Conservation (phyloP, 2,329 filamentous ascomycete genomes). For the Colletotrichum magnum region DNA sequence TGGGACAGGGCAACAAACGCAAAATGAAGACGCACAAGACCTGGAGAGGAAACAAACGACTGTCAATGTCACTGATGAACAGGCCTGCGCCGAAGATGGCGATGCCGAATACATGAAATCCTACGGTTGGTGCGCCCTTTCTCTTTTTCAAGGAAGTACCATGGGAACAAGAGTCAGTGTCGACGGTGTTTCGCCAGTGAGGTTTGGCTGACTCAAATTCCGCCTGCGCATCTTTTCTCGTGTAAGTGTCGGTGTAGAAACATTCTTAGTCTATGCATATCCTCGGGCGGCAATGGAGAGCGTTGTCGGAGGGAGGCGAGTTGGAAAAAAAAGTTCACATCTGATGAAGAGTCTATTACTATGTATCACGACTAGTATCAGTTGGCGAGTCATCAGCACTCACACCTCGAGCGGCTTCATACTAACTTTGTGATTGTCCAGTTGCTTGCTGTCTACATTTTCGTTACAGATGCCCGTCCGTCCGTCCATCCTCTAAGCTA, state of each 20-base stretch:
- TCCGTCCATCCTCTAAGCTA: not conserved
- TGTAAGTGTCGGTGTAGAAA: conserved; percentile 34
- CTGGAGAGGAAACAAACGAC: not conserved
- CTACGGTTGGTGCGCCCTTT: not conserved
- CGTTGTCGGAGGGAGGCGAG: not conserved
- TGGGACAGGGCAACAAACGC: too few relatives aligned
- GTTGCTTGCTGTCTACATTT: conserved; percentile 3
- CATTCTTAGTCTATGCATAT: not conserved
- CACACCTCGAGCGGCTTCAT: not conserved
- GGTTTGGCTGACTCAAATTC: conserved; percentile 31
- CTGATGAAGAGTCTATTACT: too few relatives aligned
- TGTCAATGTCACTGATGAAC: too few relatives aligned
- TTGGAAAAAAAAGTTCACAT: not conserved
- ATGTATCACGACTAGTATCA: not conserved
- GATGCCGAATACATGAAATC: too few relatives aligned
- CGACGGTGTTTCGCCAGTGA: conserved; percentile 10
- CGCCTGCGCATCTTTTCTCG: conserved; percentile 1
- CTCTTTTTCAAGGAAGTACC: not conserved
- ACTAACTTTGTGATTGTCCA: not conserved
- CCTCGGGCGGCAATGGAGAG: not conserved
- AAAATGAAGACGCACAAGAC: conserved; percentile 16
- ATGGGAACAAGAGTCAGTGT: conserved; percentile 1
- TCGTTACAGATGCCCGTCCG: conserved; percentile 3
- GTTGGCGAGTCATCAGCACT: not conserved
- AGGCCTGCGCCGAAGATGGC: too few relatives aligned